A percentile compares a stretch with the other conserved stretches of the same genome.
Conservation (phyloP, 2,329 filamentous ascomycete species). For the Aspergillus persii region DNA sequence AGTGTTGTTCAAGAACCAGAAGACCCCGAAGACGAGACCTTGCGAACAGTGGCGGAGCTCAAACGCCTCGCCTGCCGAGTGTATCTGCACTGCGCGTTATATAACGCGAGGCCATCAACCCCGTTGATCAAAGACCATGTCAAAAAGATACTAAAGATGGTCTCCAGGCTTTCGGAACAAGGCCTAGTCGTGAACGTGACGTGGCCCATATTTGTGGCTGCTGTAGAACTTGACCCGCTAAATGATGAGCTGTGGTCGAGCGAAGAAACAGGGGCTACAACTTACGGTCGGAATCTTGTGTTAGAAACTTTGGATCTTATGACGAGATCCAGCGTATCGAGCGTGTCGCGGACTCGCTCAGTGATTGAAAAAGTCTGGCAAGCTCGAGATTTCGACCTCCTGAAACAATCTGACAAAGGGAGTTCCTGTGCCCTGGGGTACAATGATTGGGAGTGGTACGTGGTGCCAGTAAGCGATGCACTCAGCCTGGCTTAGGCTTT, state of each 20-base stretch:
- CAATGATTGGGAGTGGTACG: constrained; percentile 46
- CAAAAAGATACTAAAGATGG: constrained; percentile 32
- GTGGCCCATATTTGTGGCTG: constrained; percentile 47
- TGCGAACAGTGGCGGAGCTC: constrained; percentile 40
- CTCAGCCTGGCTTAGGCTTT: constrained; percentile 40
- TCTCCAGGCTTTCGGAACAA: constrained; percentile 35
- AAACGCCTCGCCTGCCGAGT: constrained; percentile 46
- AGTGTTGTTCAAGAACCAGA: constrained; percentile 34
- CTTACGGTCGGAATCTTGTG: constrained; percentile 40
- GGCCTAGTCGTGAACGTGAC: constrained; percentile 36
- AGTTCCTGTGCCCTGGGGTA: constrained; percentile 8
- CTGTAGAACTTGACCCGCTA: constrained; percentile 41
- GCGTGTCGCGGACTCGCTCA: constrained; percentile 45
- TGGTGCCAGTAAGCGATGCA: constrained; percentile 42
- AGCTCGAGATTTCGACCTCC: constrained; percentile 39
- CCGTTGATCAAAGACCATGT: constrained; percentile 33
- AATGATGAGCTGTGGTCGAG: constrained; percentile 38
- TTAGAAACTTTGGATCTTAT: constrained; percentile 42
- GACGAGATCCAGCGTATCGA: constrained; percentile 42
- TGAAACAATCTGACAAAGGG: constrained; percentile 20
- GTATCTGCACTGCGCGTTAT: constrained; percentile 48
- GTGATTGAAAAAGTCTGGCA: constrained; percentile 51
- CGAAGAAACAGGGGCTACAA: constrained; percentile 12
- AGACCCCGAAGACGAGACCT: constrained; percentile 30
- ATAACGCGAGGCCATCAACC: constrained; percentile 43